Evolutionary conservation across 2,329 filamentous ascomycete genomes (phyloP).

Genomic region (Scytalidium lignicola): DNA sequence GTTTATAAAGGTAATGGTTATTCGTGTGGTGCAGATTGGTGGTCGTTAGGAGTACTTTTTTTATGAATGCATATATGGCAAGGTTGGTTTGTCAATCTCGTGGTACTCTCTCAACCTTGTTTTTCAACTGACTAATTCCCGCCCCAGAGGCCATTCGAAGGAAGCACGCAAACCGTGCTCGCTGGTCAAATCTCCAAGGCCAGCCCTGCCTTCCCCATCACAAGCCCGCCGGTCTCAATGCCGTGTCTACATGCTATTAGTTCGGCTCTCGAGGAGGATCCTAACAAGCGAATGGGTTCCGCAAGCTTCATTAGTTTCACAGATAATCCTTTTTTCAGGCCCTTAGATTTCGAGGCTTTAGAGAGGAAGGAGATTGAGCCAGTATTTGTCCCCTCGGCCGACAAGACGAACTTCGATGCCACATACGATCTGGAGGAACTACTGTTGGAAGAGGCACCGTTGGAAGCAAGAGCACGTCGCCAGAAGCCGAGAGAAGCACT

Average conservation of each 20-base stretch:
- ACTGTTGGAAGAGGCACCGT: conserved; percentile 84
- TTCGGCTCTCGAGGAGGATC: conserved; percentile 75
- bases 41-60: conserved; percentile 97
- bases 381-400: conserved; percentile 86
- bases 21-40: conserved; percentile 90
- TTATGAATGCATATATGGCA: conserved; percentile 99
- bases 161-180: conserved; percentile 75
- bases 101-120: too few relatives aligned
- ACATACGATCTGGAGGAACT: conserved; percentile 96
- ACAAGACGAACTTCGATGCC: conserved; percentile 98
- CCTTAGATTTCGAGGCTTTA: conserved; percentile 77
- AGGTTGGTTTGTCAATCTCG: conserved; percentile 50
- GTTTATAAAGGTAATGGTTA: conserved; percentile 91
- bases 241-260: conserved; percentile 86
- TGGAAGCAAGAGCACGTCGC: conserved; percentile 85
- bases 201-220: conserved; percentile 84
- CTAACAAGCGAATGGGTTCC: conserved; percentile 75
- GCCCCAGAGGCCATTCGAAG: conserved; percentile 83
- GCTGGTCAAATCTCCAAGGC: conserved; percentile 76
- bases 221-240: conserved; percentile 82
- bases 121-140: conserved; percentile 4
- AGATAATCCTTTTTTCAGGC: conserved; percentile 82
- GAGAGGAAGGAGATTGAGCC: conserved; percentile 86
- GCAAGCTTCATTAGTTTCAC: conserved; percentile 79
- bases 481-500: conserved; percentile 90